phyloP scores from a whole-genome alignment of 805 yeast species.

The Ogataea methylovora region DNA sequence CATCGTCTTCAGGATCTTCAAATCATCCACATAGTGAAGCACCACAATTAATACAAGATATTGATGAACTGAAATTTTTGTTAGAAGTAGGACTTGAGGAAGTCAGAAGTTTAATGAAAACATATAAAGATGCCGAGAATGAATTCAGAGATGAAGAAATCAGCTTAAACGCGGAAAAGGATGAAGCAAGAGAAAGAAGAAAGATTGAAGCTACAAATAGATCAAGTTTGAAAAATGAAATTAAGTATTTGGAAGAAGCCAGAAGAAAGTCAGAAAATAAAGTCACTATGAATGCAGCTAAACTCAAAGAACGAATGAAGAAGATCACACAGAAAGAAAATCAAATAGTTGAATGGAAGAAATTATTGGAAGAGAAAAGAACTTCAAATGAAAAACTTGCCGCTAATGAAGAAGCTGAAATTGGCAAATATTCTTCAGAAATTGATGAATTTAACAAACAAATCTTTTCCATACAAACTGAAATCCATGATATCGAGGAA shows the following conservation, averaged over 20 bases:
- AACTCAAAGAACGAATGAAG: conserved; percentile 19
- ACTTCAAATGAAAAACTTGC: conserved; percentile 7
- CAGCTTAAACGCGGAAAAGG: conserved; percentile 25
- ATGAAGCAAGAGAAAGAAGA: conserved; percentile 31
- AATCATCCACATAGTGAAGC: conserved; percentile 5
- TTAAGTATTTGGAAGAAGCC: conserved; percentile 33
- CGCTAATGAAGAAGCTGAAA: conserved; percentile 10
- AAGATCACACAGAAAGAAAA: conserved; percentile 25
- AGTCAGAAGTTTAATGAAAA: conserved; percentile 25
- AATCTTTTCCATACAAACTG: conserved; percentile 18
- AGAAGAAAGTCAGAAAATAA: conserved; percentile 28
- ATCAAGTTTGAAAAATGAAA: conserved; percentile 31
- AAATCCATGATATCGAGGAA: conserved; percentile 24
- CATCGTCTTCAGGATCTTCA: not conserved
- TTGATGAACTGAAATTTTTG: conserved; percentile 33
- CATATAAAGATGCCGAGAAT: conserved; percentile 22
- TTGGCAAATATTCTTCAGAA: conserved; percentile 12
- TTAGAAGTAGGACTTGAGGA: conserved; percentile 36
- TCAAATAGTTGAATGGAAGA: conserved; percentile 28
- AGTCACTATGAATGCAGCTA: conserved; percentile 25
- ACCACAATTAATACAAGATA: conserved; percentile 29
- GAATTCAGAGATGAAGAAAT: conserved; percentile 33
- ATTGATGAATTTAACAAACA: conserved; percentile 21
- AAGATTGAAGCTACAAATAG: conserved; percentile 34
- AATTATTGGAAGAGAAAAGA: conserved; percentile 17